Percentiles rank a stretch among this genome's conserved stretches.
These are phyloP conservation scores for Diaporthe humulicola DNA, from an alignment of 2,329 filamentous ascomycete genomes.

Conservation along the genomic window DNA sequence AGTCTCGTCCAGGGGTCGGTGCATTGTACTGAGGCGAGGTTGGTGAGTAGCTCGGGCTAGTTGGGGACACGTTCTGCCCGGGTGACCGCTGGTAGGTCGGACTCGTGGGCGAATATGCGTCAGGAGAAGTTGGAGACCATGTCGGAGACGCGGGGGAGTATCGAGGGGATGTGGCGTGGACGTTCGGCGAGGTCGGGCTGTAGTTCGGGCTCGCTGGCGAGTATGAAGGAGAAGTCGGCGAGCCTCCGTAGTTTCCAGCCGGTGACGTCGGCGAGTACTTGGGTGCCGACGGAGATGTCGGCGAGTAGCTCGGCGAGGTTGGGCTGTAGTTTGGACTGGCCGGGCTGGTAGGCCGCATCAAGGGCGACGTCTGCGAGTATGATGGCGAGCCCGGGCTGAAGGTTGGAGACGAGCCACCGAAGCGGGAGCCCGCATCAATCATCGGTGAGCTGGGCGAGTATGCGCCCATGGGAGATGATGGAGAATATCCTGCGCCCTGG, in stretches of 20 bases:
- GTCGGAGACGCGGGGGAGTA: conserved; percentile 81
- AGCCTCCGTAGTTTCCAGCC: conserved; percentile 70
- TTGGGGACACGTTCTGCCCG: conserved; percentile 70
- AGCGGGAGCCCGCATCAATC: conserved; percentile 66
- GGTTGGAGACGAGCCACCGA: conserved; percentile 68
- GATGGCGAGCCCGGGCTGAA: conserved; percentile 75
- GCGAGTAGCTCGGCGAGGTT: conserved; percentile 75
- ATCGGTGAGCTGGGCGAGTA: conserved; percentile 84
- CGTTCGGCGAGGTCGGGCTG: conserved; percentile 75
- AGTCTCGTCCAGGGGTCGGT: conserved; percentile 57
- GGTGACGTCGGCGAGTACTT: conserved; percentile 81
- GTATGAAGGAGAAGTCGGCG: conserved; percentile 81
- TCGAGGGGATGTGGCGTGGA: conserved; percentile 68
- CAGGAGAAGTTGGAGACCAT: conserved; percentile 82
- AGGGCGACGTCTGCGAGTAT: conserved; percentile 73
- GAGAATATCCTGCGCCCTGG: conserved; percentile 75
- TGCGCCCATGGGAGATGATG: conserved; percentile 79
- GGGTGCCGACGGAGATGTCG: conserved; percentile 69
- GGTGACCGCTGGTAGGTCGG: conserved; percentile 70
- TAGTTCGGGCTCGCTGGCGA: conserved; percentile 79
- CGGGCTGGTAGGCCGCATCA: conserved; percentile 67
- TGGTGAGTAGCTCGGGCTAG: conserved; percentile 80
- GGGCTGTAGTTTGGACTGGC: conserved; percentile 74
- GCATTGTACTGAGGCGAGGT: conserved; percentile 65
- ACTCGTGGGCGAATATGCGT: conserved; percentile 74